These are phyloP conservation scores for Blastocystis sp. DNA, from an alignment of 352 stramenopile species.

Conservation along the genomic window DNA sequence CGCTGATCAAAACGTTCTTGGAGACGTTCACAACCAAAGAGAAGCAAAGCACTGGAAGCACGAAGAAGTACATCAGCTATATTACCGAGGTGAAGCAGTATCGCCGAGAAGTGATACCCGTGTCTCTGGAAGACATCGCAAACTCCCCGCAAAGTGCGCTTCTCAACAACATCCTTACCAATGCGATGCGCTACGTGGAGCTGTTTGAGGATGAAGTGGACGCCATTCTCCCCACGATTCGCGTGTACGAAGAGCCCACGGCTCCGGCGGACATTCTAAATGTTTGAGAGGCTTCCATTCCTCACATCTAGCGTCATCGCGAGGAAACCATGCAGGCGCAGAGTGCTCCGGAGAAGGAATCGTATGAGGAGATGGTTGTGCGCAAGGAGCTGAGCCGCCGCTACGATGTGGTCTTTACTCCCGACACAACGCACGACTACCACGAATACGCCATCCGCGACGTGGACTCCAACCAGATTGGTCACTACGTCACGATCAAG, in stretches of 20 bases:
- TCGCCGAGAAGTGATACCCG: neutral
- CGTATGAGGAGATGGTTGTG: slow-evolving; percentile 1
- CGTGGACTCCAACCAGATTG: slow-evolving; percentile 92
- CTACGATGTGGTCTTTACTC: slow-evolving; percentile 45
- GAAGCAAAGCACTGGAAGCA: neutral
- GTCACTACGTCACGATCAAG: slow-evolving; percentile 90
- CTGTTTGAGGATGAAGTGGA: slow-evolving; percentile 82
- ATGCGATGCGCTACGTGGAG: slow-evolving; percentile 81
- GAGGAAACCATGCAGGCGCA: neutral
- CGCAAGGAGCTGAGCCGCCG: slow-evolving; percentile 1
- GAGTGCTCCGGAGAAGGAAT: neutral
- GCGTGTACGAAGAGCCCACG: slow-evolving; percentile 5
- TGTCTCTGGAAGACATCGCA: slow-evolving; percentile 16
- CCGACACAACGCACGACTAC: slow-evolving; percentile 69
- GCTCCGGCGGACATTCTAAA: slow-evolving; percentile 15
- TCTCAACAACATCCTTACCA: slow-evolving; percentile 79
- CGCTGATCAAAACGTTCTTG: slow-evolving; percentile 37
- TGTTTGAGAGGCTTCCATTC: neutral
- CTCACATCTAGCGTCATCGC: slow-evolving; percentile 18
- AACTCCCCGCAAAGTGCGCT: slow-evolving; percentile 70
- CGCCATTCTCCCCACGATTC: slow-evolving; percentile 76
- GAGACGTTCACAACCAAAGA: slow-evolving; percentile 22
- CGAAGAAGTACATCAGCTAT: slow-evolving; percentile 20
- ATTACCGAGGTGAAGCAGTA: slow-evolving; percentile 31
- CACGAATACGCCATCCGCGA: slow-evolving; percentile 88